Evolutionary conservation across 352 stramenopile species (phyloP).

Genomic region (Elongisporangium undulatum): DNA sequence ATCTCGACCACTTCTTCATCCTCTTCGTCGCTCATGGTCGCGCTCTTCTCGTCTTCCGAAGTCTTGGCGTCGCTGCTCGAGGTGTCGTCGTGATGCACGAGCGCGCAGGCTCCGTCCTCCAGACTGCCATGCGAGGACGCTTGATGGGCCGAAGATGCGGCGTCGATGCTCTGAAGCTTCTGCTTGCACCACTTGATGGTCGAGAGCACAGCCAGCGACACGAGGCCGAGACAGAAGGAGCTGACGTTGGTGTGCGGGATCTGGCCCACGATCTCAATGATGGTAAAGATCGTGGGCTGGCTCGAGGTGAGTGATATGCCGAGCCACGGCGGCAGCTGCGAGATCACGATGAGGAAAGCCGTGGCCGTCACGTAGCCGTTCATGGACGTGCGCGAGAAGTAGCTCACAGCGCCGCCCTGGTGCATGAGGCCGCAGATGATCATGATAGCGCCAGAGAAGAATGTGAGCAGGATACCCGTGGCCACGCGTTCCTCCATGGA

Average conservation of each 20-base stretch:
- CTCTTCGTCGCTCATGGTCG: background rate
- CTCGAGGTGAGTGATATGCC: conserved; percentile 40
- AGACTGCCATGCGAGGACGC: conserved; percentile 18
- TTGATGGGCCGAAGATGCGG: conserved; percentile 32
- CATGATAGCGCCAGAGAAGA: conserved; percentile 55
- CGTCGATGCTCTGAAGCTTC: conserved; percentile 1
- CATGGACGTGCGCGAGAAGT: conserved; percentile 75
- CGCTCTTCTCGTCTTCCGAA: background rate
- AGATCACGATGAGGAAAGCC: conserved; percentile 63
- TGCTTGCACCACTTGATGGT: conserved; percentile 27
- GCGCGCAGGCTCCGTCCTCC: conserved; percentile 5
- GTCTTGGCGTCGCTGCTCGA: background rate
- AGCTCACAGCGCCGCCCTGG: conserved; percentile 59
- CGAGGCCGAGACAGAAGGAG: conserved; percentile 40
- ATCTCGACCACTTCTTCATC: background rate
- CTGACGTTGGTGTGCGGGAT: conserved; percentile 44
- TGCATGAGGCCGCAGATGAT: conserved; percentile 48
- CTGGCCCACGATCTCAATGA: conserved; percentile 43
- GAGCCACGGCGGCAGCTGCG: conserved; percentile 56
- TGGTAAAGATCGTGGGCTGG: conserved; percentile 49
- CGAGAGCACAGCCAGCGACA: conserved; percentile 49
- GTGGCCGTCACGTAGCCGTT: conserved; percentile 64
- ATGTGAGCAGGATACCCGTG: conserved; percentile 67
- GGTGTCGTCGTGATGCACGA: conserved; percentile 6
- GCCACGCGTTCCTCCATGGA: conserved; percentile 54